Percentiles rank a stretch among this genome's conserved stretches.
Conservation (phyloP, 202 grass and related monocot species). For the Bolboschoenoplectus hybrid region DNA sequence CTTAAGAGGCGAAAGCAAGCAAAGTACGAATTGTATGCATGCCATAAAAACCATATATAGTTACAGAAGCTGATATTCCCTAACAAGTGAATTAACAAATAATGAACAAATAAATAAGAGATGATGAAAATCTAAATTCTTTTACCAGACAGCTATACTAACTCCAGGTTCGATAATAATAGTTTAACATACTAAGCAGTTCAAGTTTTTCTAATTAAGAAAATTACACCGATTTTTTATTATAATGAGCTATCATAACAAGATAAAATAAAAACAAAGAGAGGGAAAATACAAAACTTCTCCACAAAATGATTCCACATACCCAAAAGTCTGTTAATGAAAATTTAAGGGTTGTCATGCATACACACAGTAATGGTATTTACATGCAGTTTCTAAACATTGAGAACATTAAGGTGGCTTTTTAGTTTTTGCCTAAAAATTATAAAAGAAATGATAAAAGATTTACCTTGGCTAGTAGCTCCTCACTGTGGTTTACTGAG, state of each 20-base stretch:
- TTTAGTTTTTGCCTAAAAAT: not conserved
- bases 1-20: not conserved
- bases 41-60: not conserved
- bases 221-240: not conserved
- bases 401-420: not conserved
- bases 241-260: not conserved
- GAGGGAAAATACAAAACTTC: not conserved
- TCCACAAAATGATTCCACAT: not conserved
- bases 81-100: not conserved
- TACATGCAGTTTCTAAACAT: not conserved
- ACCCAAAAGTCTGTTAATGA: not conserved
- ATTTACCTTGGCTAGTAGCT: slow-evolving; percentile 60
- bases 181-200: not conserved
- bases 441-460: not conserved
- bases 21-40: not conserved
- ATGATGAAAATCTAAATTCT: not conserved
- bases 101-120: not conserved
- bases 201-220: not conserved
- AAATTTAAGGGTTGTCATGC: not conserved
- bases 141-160: not conserved
- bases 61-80: not conserved
- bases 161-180: not conserved
- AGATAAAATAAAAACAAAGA: not conserved
- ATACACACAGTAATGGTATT: not conserved
- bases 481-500: slow-evolving; percentile 43